Conservation (phyloP, 345 rosid genomes). For the Syzygium aromaticum region DNA sequence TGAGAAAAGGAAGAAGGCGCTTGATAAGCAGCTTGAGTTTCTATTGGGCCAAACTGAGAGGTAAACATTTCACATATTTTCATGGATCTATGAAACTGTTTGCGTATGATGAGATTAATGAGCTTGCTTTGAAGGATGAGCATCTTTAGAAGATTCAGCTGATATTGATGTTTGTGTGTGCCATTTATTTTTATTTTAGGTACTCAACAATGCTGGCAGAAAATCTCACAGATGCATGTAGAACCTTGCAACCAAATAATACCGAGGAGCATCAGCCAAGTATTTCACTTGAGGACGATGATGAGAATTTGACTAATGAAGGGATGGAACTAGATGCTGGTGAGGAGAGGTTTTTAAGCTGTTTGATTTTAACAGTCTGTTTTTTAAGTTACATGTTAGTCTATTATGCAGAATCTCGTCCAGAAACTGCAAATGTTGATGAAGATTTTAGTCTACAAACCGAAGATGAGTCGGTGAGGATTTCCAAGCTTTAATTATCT, state of each 20-base stretch:
- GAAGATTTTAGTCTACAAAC: conserved; percentile 57
- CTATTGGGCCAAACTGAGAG: conserved; percentile 99
- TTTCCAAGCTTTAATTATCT: conserved; percentile 5
- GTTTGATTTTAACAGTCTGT: neutral
- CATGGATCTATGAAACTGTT: neutral
- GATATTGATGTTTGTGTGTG: neutral
- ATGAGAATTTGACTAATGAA: conserved; percentile 17
- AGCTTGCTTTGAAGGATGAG: neutral
- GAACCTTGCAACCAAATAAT: conserved; percentile 24
- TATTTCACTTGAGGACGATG: conserved; percentile 21
- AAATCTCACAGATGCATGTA: conserved; percentile 63
- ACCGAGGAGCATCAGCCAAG: conserved; percentile 15
- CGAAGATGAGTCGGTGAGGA: conserved; percentile 70
- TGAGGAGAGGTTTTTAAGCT: conserved; percentile 17
- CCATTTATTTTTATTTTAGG: conserved; percentile 24
- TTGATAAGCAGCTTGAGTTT: conserved; percentile 96
- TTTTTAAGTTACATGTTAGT: conserved; percentile 2
- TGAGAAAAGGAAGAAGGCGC: conserved; percentile 92
- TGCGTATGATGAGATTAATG: neutral
- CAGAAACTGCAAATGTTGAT: conserved; percentile 36
- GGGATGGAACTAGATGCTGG: conserved; percentile 31
- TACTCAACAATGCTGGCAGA: conserved; percentile 99
- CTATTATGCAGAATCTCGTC: conserved; percentile 1
- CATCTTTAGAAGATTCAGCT: neutral
- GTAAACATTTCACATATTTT: conserved; percentile 15